Base-by-base conservation (phyloP, 2,329 filamentous ascomycete genomes). In the Aotearoamyces nothofagi region DNA sequence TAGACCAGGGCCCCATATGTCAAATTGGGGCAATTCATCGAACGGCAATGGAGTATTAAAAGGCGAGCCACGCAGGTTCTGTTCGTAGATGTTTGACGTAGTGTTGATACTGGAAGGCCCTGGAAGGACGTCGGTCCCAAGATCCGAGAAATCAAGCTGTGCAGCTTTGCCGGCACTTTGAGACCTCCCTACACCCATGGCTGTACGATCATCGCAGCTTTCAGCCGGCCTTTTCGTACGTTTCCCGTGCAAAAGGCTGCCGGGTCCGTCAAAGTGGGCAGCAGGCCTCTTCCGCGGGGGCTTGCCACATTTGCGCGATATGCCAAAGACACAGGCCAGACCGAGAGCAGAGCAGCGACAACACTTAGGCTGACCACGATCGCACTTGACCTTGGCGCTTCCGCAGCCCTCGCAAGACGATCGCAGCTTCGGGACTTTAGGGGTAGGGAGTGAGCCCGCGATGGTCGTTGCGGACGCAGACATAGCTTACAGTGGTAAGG, bases 221-320 rank as follows among this genome's bases (percentile, higher is more conserved):
- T 28, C 17, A 17, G 24, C n/a, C n/a, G n/a, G n/a, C n/a, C n/a
- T n/a, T 12, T 13, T 28, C 26, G 24, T 29, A 15, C 20, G 28
- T 22, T 35, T 31, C 11, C 7, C 20, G 9, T n/a, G n/a, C 15
- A 11, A 10, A 5, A 17, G 5, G 8, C 16, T n/a, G 27, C n/a
- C 8, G 12, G 24, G 3, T 5, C 7, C 17, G 17, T 28, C 23
- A 11, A 19, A 22, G 14, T 24, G 17, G 9, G 29, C 9, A 15
- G 7, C 17, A 25, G 15, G 38, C 17, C 33, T 39, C 22, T 38
- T 36, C 19, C 43, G 34, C n/a, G 39, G 34, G 19, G 42, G 36
- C 15, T 43, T 47, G 9, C 44, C 44, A 31, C 30, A 32, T 11
- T 41, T n/a, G n/a, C n/a, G n/a, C n/a, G n/a, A n/a, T n/a, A n/a